Conservation (phyloP, 2,329 filamentous ascomycete species). For the Grosmannia huntii region DNA sequence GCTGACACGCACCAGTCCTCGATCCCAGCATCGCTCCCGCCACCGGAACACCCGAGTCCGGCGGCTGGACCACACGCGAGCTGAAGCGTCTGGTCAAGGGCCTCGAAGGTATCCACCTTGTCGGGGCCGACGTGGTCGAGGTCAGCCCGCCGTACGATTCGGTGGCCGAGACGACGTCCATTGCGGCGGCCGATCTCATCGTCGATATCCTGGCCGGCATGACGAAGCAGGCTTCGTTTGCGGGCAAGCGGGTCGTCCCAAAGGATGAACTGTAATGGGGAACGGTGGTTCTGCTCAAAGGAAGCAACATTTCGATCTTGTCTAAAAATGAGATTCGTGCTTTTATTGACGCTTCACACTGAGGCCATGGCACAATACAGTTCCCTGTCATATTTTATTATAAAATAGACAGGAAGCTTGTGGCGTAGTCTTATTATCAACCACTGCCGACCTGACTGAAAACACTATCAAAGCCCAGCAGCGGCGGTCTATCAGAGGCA, state of each 20-base stretch:
- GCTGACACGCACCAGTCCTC: constrained; percentile 12
- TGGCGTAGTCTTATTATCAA: too few relatives aligned
- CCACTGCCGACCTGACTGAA: too few relatives aligned
- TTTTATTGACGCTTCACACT: too few relatives aligned
- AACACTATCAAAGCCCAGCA: too few relatives aligned
- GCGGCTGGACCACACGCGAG: constrained; percentile 82
- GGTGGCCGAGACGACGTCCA: constrained; percentile 7
- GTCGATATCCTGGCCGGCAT: constrained; percentile 9
- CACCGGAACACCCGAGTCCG: constrained; percentile 79
- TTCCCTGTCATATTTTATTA: too few relatives aligned
- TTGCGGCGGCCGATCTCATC: constrained; percentile 7
- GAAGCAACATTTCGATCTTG: too few relatives aligned
- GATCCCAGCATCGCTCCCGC: constrained; percentile 20
- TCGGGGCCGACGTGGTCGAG: constrained; percentile 83
- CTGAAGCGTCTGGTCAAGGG: constrained; percentile 71
- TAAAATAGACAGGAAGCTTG: too few relatives aligned
- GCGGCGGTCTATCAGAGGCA: too few relatives aligned
- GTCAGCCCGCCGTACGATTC: constrained; percentile 76
- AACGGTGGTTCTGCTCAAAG: too few relatives aligned
- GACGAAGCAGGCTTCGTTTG: constrained; percentile 1
- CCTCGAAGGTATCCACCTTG: constrained; percentile 68
- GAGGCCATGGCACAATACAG: too few relatives aligned
- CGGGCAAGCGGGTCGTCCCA: neutral
- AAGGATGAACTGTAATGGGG: constrained; percentile 4
- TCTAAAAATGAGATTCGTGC: too few relatives aligned